Conservation (phyloP, 805 yeast genomes). For the Starmerella khaoyaiensis region DNA sequence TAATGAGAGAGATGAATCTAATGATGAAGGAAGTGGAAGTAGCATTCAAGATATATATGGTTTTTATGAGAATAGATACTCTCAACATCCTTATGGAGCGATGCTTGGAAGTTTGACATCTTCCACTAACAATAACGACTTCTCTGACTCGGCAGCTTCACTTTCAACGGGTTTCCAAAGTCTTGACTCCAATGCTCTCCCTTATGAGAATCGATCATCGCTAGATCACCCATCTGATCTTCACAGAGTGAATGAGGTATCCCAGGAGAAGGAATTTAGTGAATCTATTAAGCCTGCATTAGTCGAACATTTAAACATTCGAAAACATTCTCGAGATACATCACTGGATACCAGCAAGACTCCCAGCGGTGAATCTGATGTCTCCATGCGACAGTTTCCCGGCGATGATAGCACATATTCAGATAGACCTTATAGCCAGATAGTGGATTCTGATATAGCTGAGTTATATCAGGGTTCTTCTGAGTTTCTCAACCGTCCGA, state of each 20-base stretch:
- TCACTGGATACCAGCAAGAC: constrained; percentile 1
- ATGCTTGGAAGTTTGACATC: no score
- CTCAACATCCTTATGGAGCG: constrained; percentile 17
- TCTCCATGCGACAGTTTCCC: no score
- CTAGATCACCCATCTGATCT: no score
- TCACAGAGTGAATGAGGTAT: constrained; percentile 2
- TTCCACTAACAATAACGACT: constrained; percentile 3
- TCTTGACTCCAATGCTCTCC: constrained; percentile 14
- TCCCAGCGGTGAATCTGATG: background rate
- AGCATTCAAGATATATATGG: constrained; percentile 22
- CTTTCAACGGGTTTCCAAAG: constrained; percentile 24
- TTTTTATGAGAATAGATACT: constrained; percentile 21
- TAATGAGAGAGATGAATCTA: background rate
- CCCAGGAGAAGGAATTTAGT: no score
- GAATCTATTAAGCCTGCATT: no score
- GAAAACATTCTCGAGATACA: constrained; percentile 10
- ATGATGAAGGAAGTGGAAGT: constrained; percentile 3
- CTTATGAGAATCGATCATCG: no score
- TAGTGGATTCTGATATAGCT: constrained; percentile 25
- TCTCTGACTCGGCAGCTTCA: constrained; percentile 23
- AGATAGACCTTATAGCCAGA: constrained; percentile 8
- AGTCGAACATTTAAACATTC: constrained; percentile 5
- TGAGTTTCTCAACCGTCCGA: constrained; percentile 24
- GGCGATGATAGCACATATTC: no score
- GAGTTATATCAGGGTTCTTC: constrained; percentile 26